A percentile compares a stretch with the other conserved stretches of the same genome.
phyloP scores from a whole-genome alignment of 2,329 filamentous ascomycete genomes.

The Arthrinium phaeospermum region DNA sequence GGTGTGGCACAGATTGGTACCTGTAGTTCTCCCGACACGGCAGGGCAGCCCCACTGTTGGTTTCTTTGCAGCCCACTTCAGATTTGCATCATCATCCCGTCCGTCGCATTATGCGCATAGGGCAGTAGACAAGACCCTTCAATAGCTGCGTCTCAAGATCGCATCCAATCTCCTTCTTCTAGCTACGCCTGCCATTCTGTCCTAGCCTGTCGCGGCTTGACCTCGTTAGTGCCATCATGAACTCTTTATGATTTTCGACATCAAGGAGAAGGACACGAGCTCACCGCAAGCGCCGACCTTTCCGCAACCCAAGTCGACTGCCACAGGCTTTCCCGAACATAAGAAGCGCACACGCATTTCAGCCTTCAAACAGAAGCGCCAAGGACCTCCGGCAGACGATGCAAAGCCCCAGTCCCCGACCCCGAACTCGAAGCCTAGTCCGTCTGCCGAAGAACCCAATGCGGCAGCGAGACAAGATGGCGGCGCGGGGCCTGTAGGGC shows the following conservation, averaged over 20 bases:
- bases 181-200: neutral
- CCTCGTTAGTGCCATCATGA: constrained; percentile 23
- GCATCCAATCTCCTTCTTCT: neutral
- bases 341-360: constrained; percentile 77
- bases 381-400: constrained; percentile 34
- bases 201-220: neutral
- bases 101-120: neutral
- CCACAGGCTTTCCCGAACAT: constrained; percentile 85
- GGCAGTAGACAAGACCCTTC: neutral
- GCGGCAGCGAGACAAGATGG: neutral
- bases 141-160: neutral
- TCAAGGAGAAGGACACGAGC: constrained; percentile 74
- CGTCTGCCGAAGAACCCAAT: neutral
- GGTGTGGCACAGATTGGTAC: neutral
- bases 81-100: constrained; percentile 15
- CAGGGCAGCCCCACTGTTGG: neutral
- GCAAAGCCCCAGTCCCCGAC: constrained; percentile 29
- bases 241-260: constrained; percentile 67
- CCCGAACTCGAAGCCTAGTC: neutral
- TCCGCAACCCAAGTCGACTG: constrained; percentile 60
- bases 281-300: constrained; percentile 67
- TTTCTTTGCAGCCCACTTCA: neutral
- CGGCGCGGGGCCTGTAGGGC: constrained; percentile 20
- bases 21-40: neutral
- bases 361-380: constrained; percentile 77